Percentiles rank a stretch among this genome's conserved stretches.
phyloP scores from a whole-genome alignment of 306 rosid species.

The Quercus variabilis region DNA sequence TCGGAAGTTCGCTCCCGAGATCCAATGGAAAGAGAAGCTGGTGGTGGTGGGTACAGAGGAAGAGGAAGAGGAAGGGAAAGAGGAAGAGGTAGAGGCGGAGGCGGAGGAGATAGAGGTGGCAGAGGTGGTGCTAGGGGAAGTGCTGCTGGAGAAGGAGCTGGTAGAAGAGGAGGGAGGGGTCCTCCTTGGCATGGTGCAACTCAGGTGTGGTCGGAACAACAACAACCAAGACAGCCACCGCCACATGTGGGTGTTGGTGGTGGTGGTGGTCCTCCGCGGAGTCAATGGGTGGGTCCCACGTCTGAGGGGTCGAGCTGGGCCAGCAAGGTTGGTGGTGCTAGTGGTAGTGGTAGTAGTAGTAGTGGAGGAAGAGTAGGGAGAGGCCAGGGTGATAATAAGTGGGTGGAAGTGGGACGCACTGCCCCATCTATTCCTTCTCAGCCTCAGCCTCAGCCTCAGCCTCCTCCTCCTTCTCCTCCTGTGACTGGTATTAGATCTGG shows the following conservation, averaged over 20 bases:
- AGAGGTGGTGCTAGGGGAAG: background rate
- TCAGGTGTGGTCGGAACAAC: background rate
- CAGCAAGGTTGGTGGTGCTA: background rate
- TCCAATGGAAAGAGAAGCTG: slow-evolving; percentile 17
- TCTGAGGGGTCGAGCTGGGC: background rate
- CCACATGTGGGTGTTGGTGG: no score
- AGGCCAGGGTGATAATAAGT: no score
- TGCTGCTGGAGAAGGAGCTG: background rate
- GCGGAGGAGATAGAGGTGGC: slow-evolving; percentile 7
- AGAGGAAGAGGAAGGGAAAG: background rate
- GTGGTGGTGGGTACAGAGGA: background rate
- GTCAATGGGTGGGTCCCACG: background rate
- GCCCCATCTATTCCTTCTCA: no score
- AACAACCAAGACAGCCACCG: no score
- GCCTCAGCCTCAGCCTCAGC: background rate
- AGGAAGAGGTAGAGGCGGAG: background rate
- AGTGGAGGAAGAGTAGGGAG: no score
- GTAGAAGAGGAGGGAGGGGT: background rate
- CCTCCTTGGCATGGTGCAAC: background rate
- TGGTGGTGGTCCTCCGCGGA: background rate
- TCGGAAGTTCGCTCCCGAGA: background rate
- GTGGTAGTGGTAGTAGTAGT: no score
- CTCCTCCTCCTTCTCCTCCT: background rate
- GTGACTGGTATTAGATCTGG: background rate
- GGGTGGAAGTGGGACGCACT: no score